phyloP scores from a whole-genome alignment of 139 green algal species.

The Coelastrella sp. region DNA sequence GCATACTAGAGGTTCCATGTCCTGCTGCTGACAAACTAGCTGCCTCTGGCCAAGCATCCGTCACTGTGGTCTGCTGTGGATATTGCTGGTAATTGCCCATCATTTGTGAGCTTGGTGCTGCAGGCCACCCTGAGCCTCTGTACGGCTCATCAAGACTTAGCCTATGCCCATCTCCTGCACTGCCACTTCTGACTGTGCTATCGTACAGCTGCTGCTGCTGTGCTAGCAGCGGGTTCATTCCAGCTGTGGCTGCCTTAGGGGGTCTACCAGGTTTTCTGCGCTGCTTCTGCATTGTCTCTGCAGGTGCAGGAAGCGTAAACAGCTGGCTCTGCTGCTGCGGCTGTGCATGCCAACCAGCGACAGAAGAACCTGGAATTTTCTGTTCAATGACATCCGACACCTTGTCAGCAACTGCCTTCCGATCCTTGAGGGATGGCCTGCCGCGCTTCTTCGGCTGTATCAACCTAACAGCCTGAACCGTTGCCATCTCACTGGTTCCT shows the following conservation, averaged over 20 bases:
- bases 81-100: neutral
- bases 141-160: neutral
- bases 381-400: neutral
- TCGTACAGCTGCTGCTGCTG: neutral
- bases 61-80: neutral
- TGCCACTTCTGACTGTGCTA: neutral
- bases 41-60: neutral
- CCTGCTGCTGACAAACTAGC: neutral
- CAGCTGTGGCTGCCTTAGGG: neutral
- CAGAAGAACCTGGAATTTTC: neutral
- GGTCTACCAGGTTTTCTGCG: slow-evolving; percentile 20
- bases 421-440: neutral
- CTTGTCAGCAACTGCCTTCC: neutral
- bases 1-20: neutral
- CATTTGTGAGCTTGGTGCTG: neutral
- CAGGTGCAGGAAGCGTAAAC: neutral
- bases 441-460: neutral
- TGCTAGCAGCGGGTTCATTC: neutral
- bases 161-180: neutral
- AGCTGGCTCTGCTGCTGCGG: neutral
- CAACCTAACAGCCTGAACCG: no score
- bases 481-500: no score
- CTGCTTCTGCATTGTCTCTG: neutral
- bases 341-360: neutral
- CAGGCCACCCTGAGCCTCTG: neutral